phyloP scores from a whole-genome alignment of 1,139 yeast genomes.

The Kodamaea arcana region DNA sequence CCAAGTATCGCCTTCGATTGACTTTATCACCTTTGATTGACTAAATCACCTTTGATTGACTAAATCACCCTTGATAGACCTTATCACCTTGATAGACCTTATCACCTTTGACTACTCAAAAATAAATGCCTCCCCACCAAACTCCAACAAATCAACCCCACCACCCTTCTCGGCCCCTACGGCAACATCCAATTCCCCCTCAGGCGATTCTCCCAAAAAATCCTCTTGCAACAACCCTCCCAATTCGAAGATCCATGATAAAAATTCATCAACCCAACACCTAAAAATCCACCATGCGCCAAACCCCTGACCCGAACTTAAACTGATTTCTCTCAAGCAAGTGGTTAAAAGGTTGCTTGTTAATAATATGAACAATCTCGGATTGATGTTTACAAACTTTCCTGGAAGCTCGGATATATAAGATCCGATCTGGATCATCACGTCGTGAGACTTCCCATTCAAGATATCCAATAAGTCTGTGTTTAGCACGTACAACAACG shows the following conservation, averaged over 20 bases:
- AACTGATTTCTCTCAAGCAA: constrained; percentile 62
- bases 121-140: too few relatives aligned
- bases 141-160: background rate
- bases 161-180: background rate
- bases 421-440: constrained; percentile 17
- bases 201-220: constrained; percentile 10
- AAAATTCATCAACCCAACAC: constrained; percentile 76
- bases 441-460: constrained; percentile 4
- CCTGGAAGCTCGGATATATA: constrained; percentile 43
- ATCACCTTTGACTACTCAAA: too few relatives aligned
- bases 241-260: constrained; percentile 64
- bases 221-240: constrained; percentile 57
- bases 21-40: too few relatives aligned
- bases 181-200: background rate
- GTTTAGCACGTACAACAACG: constrained; percentile 38
- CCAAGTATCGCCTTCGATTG: too few relatives aligned
- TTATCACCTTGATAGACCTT: too few relatives aligned
- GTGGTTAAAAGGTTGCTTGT: constrained; percentile 55
- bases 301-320: constrained; percentile 58
- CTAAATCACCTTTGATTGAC: too few relatives aligned
- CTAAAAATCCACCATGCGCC: constrained; percentile 77
- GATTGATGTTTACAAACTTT: constrained; percentile 43
- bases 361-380: constrained; percentile 54
- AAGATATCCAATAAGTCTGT: constrained; percentile 42
- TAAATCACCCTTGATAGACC: too few relatives aligned